phyloP scores from a whole-genome alignment of 768 basidiomycete genomes.

The Exidia glandulosa region DNA sequence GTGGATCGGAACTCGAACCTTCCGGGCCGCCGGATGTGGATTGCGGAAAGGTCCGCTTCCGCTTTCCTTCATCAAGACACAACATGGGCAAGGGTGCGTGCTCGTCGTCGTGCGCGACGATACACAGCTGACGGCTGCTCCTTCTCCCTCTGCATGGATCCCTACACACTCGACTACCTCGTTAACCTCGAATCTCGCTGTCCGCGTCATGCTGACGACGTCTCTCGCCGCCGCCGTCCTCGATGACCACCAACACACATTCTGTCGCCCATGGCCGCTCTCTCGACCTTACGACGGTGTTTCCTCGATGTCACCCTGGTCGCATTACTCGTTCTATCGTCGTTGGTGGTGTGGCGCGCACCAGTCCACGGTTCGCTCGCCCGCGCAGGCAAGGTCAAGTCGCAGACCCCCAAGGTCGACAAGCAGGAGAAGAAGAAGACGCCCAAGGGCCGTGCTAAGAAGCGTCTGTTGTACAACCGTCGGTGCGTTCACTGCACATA shows the following conservation, averaged over 20 bases:
- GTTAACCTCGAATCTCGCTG: too few species aligned
- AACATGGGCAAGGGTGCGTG: not conserved
- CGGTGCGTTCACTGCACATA: too few species aligned
- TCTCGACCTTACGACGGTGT: too few species aligned
- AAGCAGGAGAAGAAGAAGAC: constrained; percentile 99
- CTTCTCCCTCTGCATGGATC: not conserved
- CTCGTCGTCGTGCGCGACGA: not conserved
- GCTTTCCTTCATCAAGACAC: not conserved
- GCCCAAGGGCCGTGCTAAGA: constrained; percentile 96
- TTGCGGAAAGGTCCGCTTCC: not conserved
- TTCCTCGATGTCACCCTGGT: too few species aligned
- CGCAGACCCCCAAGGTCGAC: constrained; percentile 95
- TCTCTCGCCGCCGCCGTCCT: too few species aligned
- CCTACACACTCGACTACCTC: too few species aligned
- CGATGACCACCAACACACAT: too few species aligned
- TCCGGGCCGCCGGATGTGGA: not conserved
- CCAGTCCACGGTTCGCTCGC: constrained; percentile 97
- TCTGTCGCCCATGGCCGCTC: too few species aligned
- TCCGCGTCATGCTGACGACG: too few species aligned
- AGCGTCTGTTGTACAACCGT: constrained; percentile 88
- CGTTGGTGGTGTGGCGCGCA: not conserved
- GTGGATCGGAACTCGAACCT: not conserved
- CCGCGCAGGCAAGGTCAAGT: constrained; percentile 99
- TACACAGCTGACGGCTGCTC: not conserved
- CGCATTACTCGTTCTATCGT: too few species aligned